Evolutionary conservation across 2,329 filamentous ascomycete genomes (phyloP), one percentile per base, ranked within the genome.

Genomic region (Amphichorda felina): DNA sequence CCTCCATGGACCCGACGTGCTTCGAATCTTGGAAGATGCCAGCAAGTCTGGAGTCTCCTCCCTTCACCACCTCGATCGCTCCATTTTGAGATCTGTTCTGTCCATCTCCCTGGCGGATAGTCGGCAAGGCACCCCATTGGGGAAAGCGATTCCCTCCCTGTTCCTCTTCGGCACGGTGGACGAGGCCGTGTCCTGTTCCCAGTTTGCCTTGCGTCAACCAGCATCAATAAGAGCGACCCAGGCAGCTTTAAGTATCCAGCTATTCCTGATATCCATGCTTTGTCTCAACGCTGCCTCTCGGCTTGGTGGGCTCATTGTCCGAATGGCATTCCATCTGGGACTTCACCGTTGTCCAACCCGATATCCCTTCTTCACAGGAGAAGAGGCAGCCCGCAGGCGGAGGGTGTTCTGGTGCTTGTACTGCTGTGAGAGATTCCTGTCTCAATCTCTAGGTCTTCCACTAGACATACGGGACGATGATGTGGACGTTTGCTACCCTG

Each of bases 341-440:
- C 57, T 76, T n/a, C 71, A 76, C 49, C 63, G 71, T 3, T 76
- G 72, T 36, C 70, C 71, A 2, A 56, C 57, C 5, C 59, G 71
- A 1, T 75, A 64, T 38, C 53, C 62, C 0, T 65, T 66, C 30
- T 73, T 75, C 42, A 61, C 55, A 1, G 38, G 47, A 2, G 50
- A 59, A 8, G 68, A 74, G 29, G 57, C 55, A 3, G 56, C 62
- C 3, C 59, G 70, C 22, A 60, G 72, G 2, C 61, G 66, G 11
- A 59, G 70, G 0, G 50, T 75, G 0, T 75, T 75, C 40, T 75
- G 70, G 70, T 66, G 66, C 2, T 60, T 74, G 0, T 76, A 75
- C 33, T 64, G 57, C 13, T 49, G 73, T 1, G 72, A 75, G 30
- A 57, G 71, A 31, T 66, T 71, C 38, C 54, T 75, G 0, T 72